Conservation (phyloP, 2,329 filamentous ascomycete genomes). For the Botryotinia narcissicola region DNA sequence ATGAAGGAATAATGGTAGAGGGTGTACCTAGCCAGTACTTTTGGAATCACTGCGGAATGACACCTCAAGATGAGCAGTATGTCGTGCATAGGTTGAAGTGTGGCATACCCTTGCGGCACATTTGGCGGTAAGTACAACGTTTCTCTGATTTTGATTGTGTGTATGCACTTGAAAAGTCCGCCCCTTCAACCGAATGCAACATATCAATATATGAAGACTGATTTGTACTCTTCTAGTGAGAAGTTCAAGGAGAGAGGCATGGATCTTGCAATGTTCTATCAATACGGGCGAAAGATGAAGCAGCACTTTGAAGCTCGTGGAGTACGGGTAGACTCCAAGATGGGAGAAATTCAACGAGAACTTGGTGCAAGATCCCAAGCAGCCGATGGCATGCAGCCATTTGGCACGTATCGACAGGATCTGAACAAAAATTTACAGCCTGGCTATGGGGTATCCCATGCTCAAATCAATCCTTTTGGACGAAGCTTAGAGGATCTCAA, state of each 20-base stretch:
- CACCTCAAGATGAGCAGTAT: conserved; percentile 11
- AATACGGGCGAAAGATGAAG: conserved; percentile 14
- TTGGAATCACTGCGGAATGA: conserved; percentile 9
- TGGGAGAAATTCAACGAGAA: conserved; percentile 13
- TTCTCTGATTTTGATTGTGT: neutral
- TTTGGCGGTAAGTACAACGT: conserved; percentile 17
- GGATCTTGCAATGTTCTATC: neutral
- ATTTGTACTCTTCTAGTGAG: neutral
- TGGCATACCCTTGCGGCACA: conserved; percentile 3
- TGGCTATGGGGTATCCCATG: neutral
- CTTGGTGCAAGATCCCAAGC: conserved; percentile 3
- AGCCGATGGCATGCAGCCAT: conserved; percentile 16
- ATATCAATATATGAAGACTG: neutral
- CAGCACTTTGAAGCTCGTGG: neutral
- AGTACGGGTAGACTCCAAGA: conserved; percentile 8
- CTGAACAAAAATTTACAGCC: neutral
- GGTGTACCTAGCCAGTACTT: conserved; percentile 7
- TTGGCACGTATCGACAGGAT: neutral
- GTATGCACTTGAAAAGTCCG: neutral
- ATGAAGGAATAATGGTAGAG: neutral
- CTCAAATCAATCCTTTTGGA: neutral
- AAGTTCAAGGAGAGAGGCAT: conserved; percentile 17
- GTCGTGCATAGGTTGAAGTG: conserved; percentile 10
- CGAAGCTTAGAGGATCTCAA: neutral
- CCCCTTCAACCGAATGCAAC: neutral